These are phyloP conservation scores for Lasiosphaeris hirsuta DNA, from an alignment of 495 filamentous ascomycete species.

Conservation along the genomic window DNA sequence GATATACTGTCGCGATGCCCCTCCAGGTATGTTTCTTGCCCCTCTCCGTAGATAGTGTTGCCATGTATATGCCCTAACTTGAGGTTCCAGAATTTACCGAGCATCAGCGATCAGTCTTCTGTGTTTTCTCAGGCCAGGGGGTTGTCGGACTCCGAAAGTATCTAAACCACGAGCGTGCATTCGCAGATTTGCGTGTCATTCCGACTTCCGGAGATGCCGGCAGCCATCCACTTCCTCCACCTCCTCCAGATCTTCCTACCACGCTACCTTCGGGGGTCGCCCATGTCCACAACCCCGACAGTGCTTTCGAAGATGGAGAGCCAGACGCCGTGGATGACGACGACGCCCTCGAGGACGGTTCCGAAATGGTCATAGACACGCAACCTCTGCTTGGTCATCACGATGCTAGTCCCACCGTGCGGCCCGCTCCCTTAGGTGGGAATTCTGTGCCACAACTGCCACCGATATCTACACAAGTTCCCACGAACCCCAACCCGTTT, in stretches of 20 bases:
- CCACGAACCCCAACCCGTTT: slow-evolving; percentile 15
- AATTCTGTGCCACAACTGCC: slow-evolving; percentile 12
- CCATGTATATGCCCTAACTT: slow-evolving; percentile 6
- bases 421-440: background rate
- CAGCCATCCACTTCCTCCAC: background rate
- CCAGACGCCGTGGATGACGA: slow-evolving; percentile 39
- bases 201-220: background rate
- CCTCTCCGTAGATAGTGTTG: background rate
- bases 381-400: slow-evolving; percentile 20
- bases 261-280: background rate
- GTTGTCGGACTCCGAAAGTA: slow-evolving; percentile 73
- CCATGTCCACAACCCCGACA: slow-evolving; percentile 24
- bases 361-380: slow-evolving; percentile 40
- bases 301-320: slow-evolving; percentile 34
- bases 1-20: slow-evolving; percentile 80
- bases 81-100: slow-evolving; percentile 78
- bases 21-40: slow-evolving; percentile 51
- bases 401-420: background rate
- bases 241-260: too few species aligned
- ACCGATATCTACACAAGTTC: background rate
- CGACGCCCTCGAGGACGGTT: slow-evolving; percentile 41
- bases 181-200: slow-evolving; percentile 22
- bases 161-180: slow-evolving; percentile 55
- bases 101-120: slow-evolving; percentile 92
- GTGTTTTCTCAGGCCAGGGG: slow-evolving; percentile 90